Base-by-base conservation (phyloP, 306 rosid genomes). In the Carpinus viminea region DNA sequence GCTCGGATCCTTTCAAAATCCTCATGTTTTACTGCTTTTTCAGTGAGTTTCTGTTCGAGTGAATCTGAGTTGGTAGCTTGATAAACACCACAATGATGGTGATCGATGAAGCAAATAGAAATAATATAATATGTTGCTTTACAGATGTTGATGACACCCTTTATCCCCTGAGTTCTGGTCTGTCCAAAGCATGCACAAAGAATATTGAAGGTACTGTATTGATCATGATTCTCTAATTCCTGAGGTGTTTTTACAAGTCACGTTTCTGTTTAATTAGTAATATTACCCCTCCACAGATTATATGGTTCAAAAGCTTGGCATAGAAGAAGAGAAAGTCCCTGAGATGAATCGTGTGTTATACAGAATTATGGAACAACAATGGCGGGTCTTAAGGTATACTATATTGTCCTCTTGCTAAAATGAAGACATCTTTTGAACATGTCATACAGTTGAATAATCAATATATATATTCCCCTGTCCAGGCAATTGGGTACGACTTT, bases 81-180 rank as follows among this genome's bases (percentile, higher is more conserved):
- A 5, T 7, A 55, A 5, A 45, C 4, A 45, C 10, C 7, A 45
- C 1, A 45, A 7, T 45, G 48, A 5, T 45, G 48, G 56, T 16
- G 34, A 31, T 31, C 34, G n/a, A 53, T 13, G 31, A 21, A 9
- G 62, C 62, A 56, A 47, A 11, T 9, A 9, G 24, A 54, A 54
- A 21, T 20, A 10, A 20, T n/a, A 65, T 65, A 21, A 65, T 65
- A 21, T 41, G 51, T 41, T 43, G 26, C 24, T 36, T 41, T 38
- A 9, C 88, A 94, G 98, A 94, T 85, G 73, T 94, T 74, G 98
- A 94, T 80, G 98, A 94, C 83, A 94, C 98, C 54, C 95, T 94
- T 59, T 92, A 94, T 85, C 92, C 97, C 73, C 51, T 74, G 15
- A 88, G 86, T 72, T 87, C 91, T 54, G 98, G 97, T 73, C 48